Evolutionary conservation across 73 alveolate genomes (phyloP), one percentile per base, ranked within the genome.

Genomic region (Effrenium voratum): DNA sequence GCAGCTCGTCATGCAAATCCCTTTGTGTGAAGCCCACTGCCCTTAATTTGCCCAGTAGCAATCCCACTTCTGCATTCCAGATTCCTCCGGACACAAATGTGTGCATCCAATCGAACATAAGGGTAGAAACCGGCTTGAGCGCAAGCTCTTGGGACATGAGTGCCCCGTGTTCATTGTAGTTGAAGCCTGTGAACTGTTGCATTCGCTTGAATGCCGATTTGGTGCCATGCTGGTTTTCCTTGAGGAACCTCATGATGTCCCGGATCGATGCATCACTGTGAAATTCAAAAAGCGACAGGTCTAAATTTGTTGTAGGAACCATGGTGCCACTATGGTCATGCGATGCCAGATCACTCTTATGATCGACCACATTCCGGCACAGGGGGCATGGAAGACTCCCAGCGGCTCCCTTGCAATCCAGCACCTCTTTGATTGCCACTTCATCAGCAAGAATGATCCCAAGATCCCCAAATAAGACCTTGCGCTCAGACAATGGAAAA

Each of bases 371-470:
- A 46, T 70, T 70, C 47, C n/a, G 2, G 22, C 81, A 70, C 46
- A 70, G 34, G 36, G 81, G 81, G 22, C 81, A 70, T 34, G 46
- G 44, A 34, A 70, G 34, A 28, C 40, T 40, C 19, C 88, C 88
- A 5, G 63, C 60, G 13, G 88, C 88, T 19, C 88, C 88, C 40
- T 77, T 77, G 32, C 63, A 36, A 45, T 45, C 88, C 36, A 77
- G 12, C 26, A 34, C 50, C 24, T 77, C 63, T 15, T 77, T 40
- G n/a, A 77, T 10, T 57, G 88, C 88, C 38, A 41, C 88, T 26
- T 77, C 88, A 45, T 77, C 88, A 41, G 50, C 88, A 12, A 77
- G 88, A n/a, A 43, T 4, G 40, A 77, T 40, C 22, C 43, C 4
- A 3, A 26, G 40, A 22, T 26, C 5, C 22, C 36, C 88, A 41